Evolutionary conservation across 2,329 filamentous ascomycete species (phyloP), one percentile per base, ranked within the genome.

Genomic region (Coniochaeta prunicola): DNA sequence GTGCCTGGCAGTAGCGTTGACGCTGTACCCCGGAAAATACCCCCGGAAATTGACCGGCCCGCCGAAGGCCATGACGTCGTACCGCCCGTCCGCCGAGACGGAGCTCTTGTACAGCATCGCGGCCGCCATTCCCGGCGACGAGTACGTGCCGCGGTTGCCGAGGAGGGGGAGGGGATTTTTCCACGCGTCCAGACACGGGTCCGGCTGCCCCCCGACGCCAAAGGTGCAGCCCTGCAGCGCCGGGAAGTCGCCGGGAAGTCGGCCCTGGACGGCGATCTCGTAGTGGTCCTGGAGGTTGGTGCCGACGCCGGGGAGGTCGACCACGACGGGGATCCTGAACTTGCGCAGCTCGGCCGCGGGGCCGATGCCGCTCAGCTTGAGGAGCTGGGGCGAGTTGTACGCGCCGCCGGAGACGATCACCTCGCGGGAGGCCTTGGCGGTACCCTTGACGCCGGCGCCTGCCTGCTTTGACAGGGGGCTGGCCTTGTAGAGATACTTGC

Each of bases 361-460:
- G 0, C 79, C 79, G 28, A 83, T 71, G 9, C 80, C 80, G 53
- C 76, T 80, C 0, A 81, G 71, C 67, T 80, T 77, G 3, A 83
- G 74, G 4, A 83, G 71, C 60, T 81, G 77, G 0, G 80, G 80
- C 3, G 76, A 75, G 65, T 80, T 79, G 64, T 81, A 78, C 2
- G 75, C 69, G 13, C 80, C 80, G 1, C 76, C 78, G 0, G 76
- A 74, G 12, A 82, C 60, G 42, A 83, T 80, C 17, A 83, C 75
- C 62, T 82, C 80, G 26, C 71, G 71, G 19, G 62, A 62, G 6
- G 69, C 69, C 17, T 61, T 64, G 15, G 64, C 67, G 2, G 61
- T 66, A 17, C 65, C 65, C 3, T 30, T 60, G 31, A 65, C 67
- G 2, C 58, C 59, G 17, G 40, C 45, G 1, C 45, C 48, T 38